Percentiles rank a stretch among this genome's conserved stretches.
These are phyloP conservation scores for Nicotiana knightiana DNA, from an alignment of 257 asterid genomes.

Conservation along the genomic window DNA sequence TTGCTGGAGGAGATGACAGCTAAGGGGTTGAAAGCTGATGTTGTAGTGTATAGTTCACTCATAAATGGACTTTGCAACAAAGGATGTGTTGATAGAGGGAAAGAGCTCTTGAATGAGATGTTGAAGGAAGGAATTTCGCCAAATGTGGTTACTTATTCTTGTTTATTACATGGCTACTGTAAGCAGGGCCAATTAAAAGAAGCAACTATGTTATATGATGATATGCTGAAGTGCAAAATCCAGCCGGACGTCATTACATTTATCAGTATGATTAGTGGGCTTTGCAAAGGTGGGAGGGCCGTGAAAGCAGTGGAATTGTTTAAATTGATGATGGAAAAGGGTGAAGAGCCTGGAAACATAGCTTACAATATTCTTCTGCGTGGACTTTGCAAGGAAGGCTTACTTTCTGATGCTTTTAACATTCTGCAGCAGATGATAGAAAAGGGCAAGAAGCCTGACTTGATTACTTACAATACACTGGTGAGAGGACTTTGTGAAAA, in stretches of 20 bases:
- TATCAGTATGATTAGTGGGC: conserved; percentile 50
- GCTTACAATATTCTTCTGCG: conserved; percentile 49
- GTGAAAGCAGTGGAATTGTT: conserved; percentile 50
- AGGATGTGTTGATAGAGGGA: conserved; percentile 46
- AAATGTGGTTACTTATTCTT: conserved; percentile 42
- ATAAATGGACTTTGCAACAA: conserved; percentile 42
- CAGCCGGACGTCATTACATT: conserved; percentile 54
- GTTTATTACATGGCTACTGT: conserved; percentile 50
- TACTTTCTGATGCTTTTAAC: conserved; percentile 38
- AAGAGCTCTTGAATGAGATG: conserved; percentile 49
- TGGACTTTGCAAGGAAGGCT: conserved; percentile 57
- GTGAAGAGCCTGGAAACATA: conserved; percentile 39
- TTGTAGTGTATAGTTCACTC: conserved; percentile 33
- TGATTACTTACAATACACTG: conserved; percentile 49
- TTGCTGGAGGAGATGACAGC: conserved; percentile 50
- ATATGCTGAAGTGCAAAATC: conserved; percentile 45
- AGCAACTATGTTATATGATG: conserved; percentile 41
- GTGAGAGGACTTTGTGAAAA: conserved; percentile 47
- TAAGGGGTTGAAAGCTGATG: conserved; percentile 45
- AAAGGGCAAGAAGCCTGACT: conserved; percentile 43
- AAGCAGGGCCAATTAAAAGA: conserved; percentile 49
- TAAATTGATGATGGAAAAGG: conserved; percentile 48
- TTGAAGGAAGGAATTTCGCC: conserved; percentile 48
- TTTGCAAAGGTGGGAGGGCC: conserved; percentile 40
- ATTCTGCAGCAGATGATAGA: conserved; percentile 46